Conservation (phyloP, 495 filamentous ascomycete species). For the Penicillium pulvis region DNA sequence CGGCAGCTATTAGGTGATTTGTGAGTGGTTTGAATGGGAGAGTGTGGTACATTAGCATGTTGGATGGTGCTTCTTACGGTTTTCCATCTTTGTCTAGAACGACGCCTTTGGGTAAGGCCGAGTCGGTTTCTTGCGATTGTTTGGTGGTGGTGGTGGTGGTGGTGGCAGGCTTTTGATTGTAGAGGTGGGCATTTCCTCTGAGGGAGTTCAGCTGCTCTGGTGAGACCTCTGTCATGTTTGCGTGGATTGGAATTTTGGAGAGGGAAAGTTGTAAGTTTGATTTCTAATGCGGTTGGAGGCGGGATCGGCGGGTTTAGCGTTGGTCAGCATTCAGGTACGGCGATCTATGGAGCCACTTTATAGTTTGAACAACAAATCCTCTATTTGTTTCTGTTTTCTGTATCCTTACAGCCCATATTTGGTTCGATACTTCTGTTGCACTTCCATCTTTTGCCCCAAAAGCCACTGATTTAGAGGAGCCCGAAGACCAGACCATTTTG, state of each 20-base stretch:
- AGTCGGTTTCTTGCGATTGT: slow-evolving; percentile 34
- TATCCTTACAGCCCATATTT: background rate
- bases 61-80: slow-evolving; percentile 65
- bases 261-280: slow-evolving; percentile 12
- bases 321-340: background rate
- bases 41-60: background rate
- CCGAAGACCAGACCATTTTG: slow-evolving; percentile 1
- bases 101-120: slow-evolving; percentile 69
- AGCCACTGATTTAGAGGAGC: background rate
- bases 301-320: slow-evolving; percentile 3
- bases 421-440: background rate
- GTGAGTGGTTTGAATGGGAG: slow-evolving; percentile 11
- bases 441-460: background rate
- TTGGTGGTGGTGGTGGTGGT: slow-evolving; percentile 22
- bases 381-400: background rate
- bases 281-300: slow-evolving; percentile 26
- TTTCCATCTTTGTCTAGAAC: slow-evolving; percentile 92
- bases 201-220: slow-evolving; percentile 18
- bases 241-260: background rate
- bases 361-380: background rate
- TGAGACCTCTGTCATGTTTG: slow-evolving; percentile 23
- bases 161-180: slow-evolving; percentile 25
- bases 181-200: slow-evolving; percentile 15
- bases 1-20: slow-evolving; percentile 67
- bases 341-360: background rate